Evolutionary conservation across 2,329 filamentous ascomycete species (phyloP), one percentile per base, ranked within the genome.

Genomic region (Penicillium sclerotigenum): DNA sequence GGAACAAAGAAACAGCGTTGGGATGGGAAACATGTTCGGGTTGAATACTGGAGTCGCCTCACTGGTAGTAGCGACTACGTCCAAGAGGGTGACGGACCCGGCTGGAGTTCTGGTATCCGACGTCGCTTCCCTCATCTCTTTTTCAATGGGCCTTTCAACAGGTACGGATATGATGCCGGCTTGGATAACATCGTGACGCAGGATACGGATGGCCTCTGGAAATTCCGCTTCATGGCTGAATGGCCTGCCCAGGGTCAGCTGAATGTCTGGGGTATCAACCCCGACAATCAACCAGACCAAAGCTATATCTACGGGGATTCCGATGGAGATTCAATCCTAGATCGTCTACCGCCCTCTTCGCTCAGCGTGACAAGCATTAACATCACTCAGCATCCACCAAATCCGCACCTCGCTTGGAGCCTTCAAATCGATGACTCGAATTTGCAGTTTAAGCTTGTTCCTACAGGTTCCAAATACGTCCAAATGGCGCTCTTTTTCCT

Each of bases 181-280:
- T 65, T 87, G 20, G 67, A 75, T 2, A 85, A 85, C 52, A 60
- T 72, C 6, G 80, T 87, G 73, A 66, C 74, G 20, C 77, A 82
- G 42, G 73, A 77, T 29, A 71, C 71, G 20, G 76, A 83, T 49
- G 76, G 78, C 16, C 71, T 73, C 3, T 88, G 86, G 86, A 73
- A 77, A 20, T 83, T 81, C 62, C 77, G 83, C 59, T 83, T 87
- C 57, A 81, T 86, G 78, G 76, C 79, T 4, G 85, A 88, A 65
- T 88, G 83, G 80, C 85, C 85, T 6, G 80, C 81, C 3, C 73
- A 80, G 46, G 80, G 84, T 54, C 84, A 87, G 64, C 72, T 87
- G 56, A 88, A 87, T 61, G 77, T 86, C 5, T 88, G 86, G 85
- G 86, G 85, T 49, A 83, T 87, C 67, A 85, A 87, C 63, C 79